phyloP scores from a whole-genome alignment of 805 yeast species.

The Lachancea sp. region DNA sequence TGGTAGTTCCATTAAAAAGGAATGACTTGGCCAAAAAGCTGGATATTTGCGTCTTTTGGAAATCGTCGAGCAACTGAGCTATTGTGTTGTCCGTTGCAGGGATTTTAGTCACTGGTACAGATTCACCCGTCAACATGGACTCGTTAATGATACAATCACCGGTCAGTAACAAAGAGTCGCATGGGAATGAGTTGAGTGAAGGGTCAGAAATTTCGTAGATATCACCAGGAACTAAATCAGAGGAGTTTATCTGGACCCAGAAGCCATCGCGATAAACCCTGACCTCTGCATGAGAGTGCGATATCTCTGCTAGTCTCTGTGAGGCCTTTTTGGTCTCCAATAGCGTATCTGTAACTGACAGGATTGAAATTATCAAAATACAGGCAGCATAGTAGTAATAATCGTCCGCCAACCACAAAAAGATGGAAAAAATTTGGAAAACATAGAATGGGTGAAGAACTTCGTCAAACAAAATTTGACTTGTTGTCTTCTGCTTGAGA shows the following conservation, averaged over 20 bases:
- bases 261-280: slow-evolving; percentile 89
- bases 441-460: slow-evolving; percentile 92
- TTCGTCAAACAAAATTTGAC: slow-evolving; percentile 71
- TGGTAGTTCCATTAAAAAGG: slow-evolving; percentile 82
- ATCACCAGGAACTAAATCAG: slow-evolving; percentile 92
- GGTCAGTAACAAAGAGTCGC: slow-evolving; percentile 78
- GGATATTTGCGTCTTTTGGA: slow-evolving; percentile 49
- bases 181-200: slow-evolving; percentile 63
- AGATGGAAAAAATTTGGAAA: slow-evolving; percentile 86
- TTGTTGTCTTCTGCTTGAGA: slow-evolving; percentile 62
- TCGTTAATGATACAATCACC: slow-evolving; percentile 98
- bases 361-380: slow-evolving; percentile 76
- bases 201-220: slow-evolving; percentile 90
- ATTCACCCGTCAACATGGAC: slow-evolving; percentile 96
- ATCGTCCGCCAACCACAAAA: slow-evolving; percentile 87
- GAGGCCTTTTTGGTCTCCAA: slow-evolving; percentile 79
- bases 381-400: slow-evolving; percentile 93
- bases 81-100: slow-evolving; percentile 61
- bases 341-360: slow-evolving; percentile 73
- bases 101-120: slow-evolving; percentile 87
- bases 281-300: slow-evolving; percentile 69
- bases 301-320: slow-evolving; percentile 62
- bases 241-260: slow-evolving; percentile 76
- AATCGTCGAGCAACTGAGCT: slow-evolving; percentile 48
- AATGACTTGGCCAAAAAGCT: slow-evolving; percentile 66